phyloP scores from a whole-genome alignment of 768 basidiomycete genomes.

The Tulasnella sp. region DNA sequence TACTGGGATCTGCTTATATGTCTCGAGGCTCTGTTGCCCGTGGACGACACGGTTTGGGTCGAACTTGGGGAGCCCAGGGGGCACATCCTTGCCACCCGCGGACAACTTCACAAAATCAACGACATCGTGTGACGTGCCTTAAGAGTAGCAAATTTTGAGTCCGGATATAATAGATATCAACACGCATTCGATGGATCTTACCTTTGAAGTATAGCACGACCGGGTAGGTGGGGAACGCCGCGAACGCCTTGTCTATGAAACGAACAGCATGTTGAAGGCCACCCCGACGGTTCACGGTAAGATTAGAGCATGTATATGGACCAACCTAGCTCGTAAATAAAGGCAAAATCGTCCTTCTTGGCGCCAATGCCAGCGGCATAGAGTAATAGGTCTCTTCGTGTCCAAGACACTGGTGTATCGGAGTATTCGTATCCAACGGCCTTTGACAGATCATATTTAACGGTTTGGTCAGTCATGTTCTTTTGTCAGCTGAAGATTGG shows the following conservation, averaged over 20 bases:
- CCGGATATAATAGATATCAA: neutral
- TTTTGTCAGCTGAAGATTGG: no score
- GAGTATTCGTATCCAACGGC: conserved; percentile 50
- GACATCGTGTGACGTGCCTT: conserved; percentile 53
- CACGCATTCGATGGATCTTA: conserved; percentile 19
- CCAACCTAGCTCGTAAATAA: conserved; percentile 44
- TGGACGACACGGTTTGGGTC: conserved; percentile 68
- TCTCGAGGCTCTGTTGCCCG: conserved; percentile 67
- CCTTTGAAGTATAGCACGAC: conserved; percentile 69
- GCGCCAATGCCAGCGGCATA: conserved; percentile 79
- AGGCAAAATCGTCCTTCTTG: conserved; percentile 55
- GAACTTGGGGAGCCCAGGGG: conserved; percentile 60
- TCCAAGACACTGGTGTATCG: conserved; percentile 62
- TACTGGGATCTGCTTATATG: conserved; percentile 64
- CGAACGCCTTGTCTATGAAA: conserved; percentile 49
- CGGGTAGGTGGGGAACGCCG: conserved; percentile 77
- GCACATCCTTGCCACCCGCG: conserved; percentile 24
- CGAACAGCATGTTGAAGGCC: neutral
- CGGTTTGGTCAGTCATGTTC: conserved; percentile 19
- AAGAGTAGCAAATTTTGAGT: neutral
- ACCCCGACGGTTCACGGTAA: neutral
- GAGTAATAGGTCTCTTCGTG: conserved; percentile 67
- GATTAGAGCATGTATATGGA: neutral
- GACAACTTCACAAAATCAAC: conserved; percentile 52
- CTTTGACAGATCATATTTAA: conserved; percentile 52